These are phyloP conservation scores for Cordyceps tenuipes DNA, from an alignment of 2,329 filamentous ascomycete species.

Conservation along the genomic window DNA sequence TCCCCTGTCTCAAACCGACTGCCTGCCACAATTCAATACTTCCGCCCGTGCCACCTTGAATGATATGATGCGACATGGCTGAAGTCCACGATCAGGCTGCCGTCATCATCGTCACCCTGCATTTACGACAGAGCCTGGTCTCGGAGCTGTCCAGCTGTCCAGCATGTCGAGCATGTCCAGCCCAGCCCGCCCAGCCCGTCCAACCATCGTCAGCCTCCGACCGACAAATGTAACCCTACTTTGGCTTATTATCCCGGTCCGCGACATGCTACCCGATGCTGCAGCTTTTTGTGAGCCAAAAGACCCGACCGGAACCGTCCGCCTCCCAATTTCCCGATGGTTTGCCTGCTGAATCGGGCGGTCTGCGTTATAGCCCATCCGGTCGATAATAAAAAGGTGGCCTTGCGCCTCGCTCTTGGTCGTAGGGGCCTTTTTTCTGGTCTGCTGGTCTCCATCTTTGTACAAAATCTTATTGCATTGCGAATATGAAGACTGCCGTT, in stretches of 20 bases:
- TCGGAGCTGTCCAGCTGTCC: no score
- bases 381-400: slow-evolving; percentile 2
- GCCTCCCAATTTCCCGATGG: neutral
- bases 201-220: neutral
- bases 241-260: neutral
- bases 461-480: neutral
- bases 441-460: neutral
- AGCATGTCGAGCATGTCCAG: no score
- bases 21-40: neutral
- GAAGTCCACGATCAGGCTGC: neutral
- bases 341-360: neutral
- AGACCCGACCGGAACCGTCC: neutral
- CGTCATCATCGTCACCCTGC: neutral
- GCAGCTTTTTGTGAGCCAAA: neutral
- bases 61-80: neutral
- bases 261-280: neutral
- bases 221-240: slow-evolving; percentile 7
- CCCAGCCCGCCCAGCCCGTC: neutral
- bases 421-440: neutral
- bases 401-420: neutral
- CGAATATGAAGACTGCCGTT: slow-evolving; percentile 1
- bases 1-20: neutral
- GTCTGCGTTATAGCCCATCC: neutral
- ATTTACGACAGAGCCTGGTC: slow-evolving; percentile 2
- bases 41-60: neutral